Evolutionary conservation across 345 rosid genomes (phyloP).

Genomic region (Conringia planisiliqua): DNA sequence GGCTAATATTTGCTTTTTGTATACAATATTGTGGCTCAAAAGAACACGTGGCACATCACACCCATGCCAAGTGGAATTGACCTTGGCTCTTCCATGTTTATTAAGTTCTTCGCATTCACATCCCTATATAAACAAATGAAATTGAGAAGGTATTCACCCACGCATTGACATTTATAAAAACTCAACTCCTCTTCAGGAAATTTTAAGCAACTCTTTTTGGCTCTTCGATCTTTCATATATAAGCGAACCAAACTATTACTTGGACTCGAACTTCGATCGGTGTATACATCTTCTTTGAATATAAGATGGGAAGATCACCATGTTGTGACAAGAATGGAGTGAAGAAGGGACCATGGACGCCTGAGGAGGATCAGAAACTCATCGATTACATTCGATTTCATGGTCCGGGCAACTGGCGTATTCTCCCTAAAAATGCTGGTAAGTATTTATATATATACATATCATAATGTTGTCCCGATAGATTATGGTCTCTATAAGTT

Average conservation of each 20-base stretch:
- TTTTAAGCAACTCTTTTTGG: neutral
- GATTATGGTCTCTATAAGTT: neutral
- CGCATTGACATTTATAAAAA: conserved; percentile 27
- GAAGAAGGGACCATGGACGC: conserved; percentile 87
- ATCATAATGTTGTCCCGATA: neutral
- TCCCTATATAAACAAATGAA: conserved; percentile 17
- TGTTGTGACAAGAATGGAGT: conserved; percentile 79
- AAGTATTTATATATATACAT: neutral
- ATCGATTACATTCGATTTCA: conserved; percentile 53
- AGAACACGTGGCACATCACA: conserved; percentile 39
- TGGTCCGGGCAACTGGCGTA: conserved; percentile 74
- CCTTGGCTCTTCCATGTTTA: conserved; percentile 22
- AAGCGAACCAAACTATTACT: neutral
- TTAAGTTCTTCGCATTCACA: conserved; percentile 7
- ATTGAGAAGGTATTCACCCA: conserved; percentile 22
- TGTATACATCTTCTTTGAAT: neutral
- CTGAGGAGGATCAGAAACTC: conserved; percentile 73
- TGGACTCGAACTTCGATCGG: neutral
- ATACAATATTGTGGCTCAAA: conserved; percentile 6
- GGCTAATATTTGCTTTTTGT: neutral
- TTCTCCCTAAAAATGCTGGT: conserved; percentile 81
- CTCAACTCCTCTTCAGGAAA: conserved; percentile 13
- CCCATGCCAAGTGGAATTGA: conserved; percentile 40
- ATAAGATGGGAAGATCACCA: conserved; percentile 72
- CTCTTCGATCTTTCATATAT: neutral